Percentiles rank a stretch among this genome's conserved stretches.
Conservation (phyloP, 164 flowering plant genomes). For the Aristolochia californica region DNA sequence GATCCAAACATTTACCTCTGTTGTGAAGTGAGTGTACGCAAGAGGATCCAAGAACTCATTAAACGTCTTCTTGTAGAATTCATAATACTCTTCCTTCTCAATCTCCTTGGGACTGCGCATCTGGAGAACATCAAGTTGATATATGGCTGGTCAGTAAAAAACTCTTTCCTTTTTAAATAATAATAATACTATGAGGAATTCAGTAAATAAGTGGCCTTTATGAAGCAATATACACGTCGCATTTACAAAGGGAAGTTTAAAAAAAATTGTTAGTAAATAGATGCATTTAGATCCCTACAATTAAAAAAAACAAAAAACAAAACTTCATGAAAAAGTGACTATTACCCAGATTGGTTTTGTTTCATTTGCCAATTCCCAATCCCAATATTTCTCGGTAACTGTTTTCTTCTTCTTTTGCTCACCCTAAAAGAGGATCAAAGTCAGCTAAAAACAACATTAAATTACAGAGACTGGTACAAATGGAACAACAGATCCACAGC, state of each 20-base stretch:
- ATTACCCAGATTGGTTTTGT: constrained; percentile 99
- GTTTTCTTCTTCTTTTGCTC: constrained; percentile 74
- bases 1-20: constrained; percentile 51
- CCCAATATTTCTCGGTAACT: constrained; percentile 93
- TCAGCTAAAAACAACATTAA: constrained; percentile 1
- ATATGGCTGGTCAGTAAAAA: background rate
- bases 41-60: constrained; percentile 93
- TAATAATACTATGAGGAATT: background rate
- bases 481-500: background rate
- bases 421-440: constrained; percentile 27
- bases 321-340: no score
- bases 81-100: constrained; percentile 67
- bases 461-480: background rate
- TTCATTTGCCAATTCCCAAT: constrained; percentile 95
- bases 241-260: no score
- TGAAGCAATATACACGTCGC: no score
- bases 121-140: constrained; percentile 21
- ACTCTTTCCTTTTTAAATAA: background rate
- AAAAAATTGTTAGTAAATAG: no score
- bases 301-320: no score
- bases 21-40: constrained; percentile 73
- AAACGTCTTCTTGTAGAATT: constrained; percentile 88
- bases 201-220: no score
- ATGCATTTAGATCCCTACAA: no score
- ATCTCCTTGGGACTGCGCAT: constrained; percentile 88